A percentile compares a stretch with the other conserved stretches of the same genome.
Evolutionary conservation across 2,329 filamentous ascomycete genomes (phyloP).

Genomic region (Beauveria varroae): DNA sequence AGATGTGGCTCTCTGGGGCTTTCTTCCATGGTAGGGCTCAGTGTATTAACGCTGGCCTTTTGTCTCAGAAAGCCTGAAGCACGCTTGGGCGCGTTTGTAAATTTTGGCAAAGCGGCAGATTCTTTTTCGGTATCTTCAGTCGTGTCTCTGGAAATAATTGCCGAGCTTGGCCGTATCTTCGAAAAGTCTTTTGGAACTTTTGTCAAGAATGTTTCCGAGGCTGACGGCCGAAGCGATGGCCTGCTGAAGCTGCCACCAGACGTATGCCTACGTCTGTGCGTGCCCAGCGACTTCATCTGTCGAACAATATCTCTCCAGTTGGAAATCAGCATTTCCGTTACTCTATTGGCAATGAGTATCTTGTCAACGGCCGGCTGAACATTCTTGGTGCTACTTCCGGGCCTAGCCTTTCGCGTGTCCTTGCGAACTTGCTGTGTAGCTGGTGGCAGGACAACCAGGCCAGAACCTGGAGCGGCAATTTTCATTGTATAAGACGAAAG

Average conservation of each 20-base stretch:
- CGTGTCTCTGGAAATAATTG: slow-evolving; percentile 16
- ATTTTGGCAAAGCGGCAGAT: background rate
- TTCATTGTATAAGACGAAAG: slow-evolving; percentile 44
- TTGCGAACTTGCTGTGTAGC: slow-evolving; percentile 2
- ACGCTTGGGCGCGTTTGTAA: slow-evolving; percentile 14
- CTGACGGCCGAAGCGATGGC: slow-evolving; percentile 28
- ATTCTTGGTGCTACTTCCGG: background rate
- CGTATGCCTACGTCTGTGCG: slow-evolving; percentile 18
- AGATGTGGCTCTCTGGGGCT: slow-evolving; percentile 6
- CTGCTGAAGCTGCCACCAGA: slow-evolving; percentile 14
- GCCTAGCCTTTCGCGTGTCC: background rate
- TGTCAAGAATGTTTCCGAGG: slow-evolving; percentile 33
- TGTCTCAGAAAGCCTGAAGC: slow-evolving; percentile 17
- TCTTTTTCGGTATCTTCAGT: slow-evolving; percentile 11
- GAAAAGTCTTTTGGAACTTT: slow-evolving; percentile 28
- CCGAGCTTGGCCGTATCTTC: background rate
- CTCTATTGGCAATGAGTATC: slow-evolving; percentile 47
- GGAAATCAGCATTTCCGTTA: slow-evolving; percentile 58
- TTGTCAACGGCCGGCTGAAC: slow-evolving; percentile 39
- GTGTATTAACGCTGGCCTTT: slow-evolving; percentile 18
- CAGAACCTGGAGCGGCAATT: slow-evolving; percentile 32
- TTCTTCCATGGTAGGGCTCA: slow-evolving; percentile 28
- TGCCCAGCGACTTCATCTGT: slow-evolving; percentile 45
- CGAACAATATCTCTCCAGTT: slow-evolving; percentile 58
- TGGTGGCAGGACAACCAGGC: slow-evolving; percentile 20